Evolutionary conservation across 495 filamentous ascomycete genomes (phyloP), one percentile per base, ranked within the genome.

Genomic region (Lasiosphaeriaceae sp.): DNA sequence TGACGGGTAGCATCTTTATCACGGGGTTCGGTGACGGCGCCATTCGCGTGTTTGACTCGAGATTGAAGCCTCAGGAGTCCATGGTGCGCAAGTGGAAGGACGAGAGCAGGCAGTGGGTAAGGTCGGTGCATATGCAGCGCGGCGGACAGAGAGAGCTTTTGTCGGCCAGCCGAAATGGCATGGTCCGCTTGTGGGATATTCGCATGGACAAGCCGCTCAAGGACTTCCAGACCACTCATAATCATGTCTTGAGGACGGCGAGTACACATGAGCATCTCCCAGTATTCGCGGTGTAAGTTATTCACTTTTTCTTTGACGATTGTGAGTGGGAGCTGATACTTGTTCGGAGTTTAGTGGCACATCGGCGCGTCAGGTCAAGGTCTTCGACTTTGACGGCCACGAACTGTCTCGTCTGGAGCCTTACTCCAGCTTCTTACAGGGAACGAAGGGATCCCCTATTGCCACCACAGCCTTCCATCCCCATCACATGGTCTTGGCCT

Each of bases 1-100:
- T 97, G 60, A 94, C 92, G 41, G 95, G 95, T 54, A 90, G 96
- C 62, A 85, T 97, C 54, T 96, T 99, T 68, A 86, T 94, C 21
- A 94, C 93, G 21, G 94, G 95, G 11, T 99, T 97, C 56, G 94
- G 95, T 2, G 94, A 99, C 64, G 94, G 94, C n/a, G 92, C 92
- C 12, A 86, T 99, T 24, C 80, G 94, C 45, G 90, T 96, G 22
- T 99, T 97, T 64, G 94, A 99, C 69, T 89, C 92, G 56, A 88
- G 94, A 6, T 71, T 88, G 29, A 83, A 84, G 57, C 86, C 92
- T 5, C 86, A 88, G 41, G 87, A 90, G 34, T 85, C 86, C 31
- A 96, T 96, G 90, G 87, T 97, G 47, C 90, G 86, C 69, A 90
- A 90, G 41, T 99, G 94, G 94, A 93, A 94, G 62, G 89, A 97